phyloP scores from a whole-genome alignment of 2,329 filamentous ascomycete species.

The Tolypocladium cylindrosporum region DNA sequence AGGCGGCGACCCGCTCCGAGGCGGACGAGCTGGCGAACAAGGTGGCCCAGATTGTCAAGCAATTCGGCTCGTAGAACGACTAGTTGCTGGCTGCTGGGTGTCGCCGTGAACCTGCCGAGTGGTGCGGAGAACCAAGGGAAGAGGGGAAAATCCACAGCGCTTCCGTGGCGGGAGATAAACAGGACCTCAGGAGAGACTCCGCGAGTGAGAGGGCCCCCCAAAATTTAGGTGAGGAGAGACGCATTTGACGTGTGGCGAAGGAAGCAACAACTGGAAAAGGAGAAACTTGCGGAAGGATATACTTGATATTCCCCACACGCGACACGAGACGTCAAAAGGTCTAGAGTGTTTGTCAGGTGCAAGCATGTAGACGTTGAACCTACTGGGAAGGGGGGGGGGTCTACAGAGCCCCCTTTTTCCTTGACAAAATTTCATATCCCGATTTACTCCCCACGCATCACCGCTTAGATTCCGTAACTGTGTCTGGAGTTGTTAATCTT shows the following conservation, averaged over 20 bases:
- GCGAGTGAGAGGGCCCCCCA: neutral
- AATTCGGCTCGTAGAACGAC: constrained; percentile 28
- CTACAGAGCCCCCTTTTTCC: neutral
- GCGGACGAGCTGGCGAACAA: constrained; percentile 83
- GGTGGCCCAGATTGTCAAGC: constrained; percentile 66
- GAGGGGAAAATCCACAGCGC: neutral
- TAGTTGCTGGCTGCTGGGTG: neutral
- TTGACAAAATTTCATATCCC: neutral
- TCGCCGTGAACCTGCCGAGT: neutral
- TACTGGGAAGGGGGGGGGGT: no score
- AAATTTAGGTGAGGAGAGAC: neutral
- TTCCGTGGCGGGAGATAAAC: neutral
- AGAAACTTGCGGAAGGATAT: neutral
- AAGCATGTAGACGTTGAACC: neutral
- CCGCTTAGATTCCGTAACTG: neutral
- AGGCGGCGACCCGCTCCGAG: constrained; percentile 80
- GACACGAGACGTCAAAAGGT: neutral
- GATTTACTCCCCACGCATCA: neutral
- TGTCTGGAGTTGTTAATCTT: neutral
- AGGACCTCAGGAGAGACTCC: neutral
- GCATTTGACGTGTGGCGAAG: neutral
- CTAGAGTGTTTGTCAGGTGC: neutral
- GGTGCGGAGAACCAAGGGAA: neutral
- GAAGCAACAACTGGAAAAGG: neutral
- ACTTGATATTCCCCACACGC: neutral